Evolutionary conservation across 1,284 basidiomycete genomes (phyloP).

Genomic region (Tausonia pullulans): DNA sequence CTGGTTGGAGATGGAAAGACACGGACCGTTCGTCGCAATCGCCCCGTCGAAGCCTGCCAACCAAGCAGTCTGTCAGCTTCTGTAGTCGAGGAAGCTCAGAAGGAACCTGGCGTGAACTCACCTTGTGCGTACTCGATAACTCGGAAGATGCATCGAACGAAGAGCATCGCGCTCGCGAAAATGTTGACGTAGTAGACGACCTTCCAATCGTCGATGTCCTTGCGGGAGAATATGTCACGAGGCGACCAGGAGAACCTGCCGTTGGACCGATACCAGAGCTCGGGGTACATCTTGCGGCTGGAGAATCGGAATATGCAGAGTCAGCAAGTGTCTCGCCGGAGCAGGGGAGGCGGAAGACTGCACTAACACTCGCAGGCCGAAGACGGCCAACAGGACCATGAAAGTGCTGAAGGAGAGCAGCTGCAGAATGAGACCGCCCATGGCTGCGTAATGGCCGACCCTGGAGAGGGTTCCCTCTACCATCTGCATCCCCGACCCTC

Average conservation of each 20-base stretch:
- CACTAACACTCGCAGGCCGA: neutral
- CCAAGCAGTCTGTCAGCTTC: neutral
- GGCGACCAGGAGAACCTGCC: neutral
- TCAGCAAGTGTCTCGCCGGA: neutral
- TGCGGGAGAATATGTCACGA: neutral
- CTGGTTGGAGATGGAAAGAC: neutral
- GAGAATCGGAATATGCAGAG: neutral
- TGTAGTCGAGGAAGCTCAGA: neutral
- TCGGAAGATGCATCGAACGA: neutral
- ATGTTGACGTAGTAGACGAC: neutral
- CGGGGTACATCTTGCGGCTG: constrained; percentile 1
- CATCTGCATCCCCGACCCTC: neutral
- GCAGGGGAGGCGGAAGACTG: neutral
- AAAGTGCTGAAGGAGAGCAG: neutral
- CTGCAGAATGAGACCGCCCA: neutral
- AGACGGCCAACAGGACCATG: neutral
- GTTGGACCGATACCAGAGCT: neutral
- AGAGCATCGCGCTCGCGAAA: neutral
- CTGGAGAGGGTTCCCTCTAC: neutral
- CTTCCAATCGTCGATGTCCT: neutral
- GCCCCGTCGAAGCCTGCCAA: neutral
- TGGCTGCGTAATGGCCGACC: neutral
- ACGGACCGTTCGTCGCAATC: neutral
- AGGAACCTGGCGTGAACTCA: neutral
- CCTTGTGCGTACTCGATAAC: constrained; percentile 1